phyloP scores from a whole-genome alignment of 768 basidiomycete genomes.

The Mrakia frigida region DNA sequence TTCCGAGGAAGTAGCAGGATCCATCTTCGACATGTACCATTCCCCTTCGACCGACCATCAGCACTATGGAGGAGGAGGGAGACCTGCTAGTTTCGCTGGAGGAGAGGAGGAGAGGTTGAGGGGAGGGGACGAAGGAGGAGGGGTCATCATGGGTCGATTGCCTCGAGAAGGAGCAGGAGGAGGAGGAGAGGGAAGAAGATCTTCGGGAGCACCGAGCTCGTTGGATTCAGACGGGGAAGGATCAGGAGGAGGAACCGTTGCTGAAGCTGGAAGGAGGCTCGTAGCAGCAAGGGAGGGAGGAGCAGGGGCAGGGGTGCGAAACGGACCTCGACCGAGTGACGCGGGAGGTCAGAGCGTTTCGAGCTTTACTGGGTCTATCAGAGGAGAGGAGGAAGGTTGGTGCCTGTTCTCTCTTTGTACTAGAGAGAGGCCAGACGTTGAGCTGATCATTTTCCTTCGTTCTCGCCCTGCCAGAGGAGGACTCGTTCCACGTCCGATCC shows the following conservation, averaged over 20 bases:
- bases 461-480: conserved; percentile 36
- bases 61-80: not conserved
- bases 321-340: conserved; percentile 4
- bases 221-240: not conserved
- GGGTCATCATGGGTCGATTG: not conserved
- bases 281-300: not conserved
- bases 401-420: not conserved
- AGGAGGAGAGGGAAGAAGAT: not conserved
- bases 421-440: not conserved
- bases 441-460: not conserved
- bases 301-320: not conserved
- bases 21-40: conserved; percentile 25
- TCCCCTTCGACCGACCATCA: not conserved
- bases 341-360: conserved; percentile 11
- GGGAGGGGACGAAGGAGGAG: not conserved
- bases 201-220: not conserved
- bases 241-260: not conserved
- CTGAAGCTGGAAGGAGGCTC: not conserved
- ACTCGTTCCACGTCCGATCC: conserved; percentile 44
- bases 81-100: not conserved
- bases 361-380: conserved; percentile 1
- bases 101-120: not conserved
- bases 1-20: conserved; percentile 19
- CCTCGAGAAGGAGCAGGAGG: not conserved
- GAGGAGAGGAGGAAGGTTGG: conserved; percentile 10